A percentile compares a stretch with the other conserved stretches of the same genome.
Evolutionary conservation across 2,329 filamentous ascomycete genomes (phyloP).

Genomic region (Fusarium nodosum): DNA sequence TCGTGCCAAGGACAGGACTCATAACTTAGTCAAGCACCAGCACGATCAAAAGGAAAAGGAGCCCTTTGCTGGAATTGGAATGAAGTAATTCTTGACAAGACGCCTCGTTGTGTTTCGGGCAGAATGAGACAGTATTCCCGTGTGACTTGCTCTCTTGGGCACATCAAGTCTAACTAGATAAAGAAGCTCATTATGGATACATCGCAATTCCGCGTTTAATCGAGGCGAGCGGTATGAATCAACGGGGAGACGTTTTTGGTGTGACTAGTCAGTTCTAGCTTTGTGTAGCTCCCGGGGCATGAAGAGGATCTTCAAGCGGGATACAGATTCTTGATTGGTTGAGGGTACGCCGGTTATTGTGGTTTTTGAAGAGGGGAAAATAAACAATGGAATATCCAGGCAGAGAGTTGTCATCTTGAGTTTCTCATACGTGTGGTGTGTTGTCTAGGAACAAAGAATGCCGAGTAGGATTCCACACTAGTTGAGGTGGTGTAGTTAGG

Average conservation of each 20-base stretch:
- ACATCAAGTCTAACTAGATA: conserved; percentile 23
- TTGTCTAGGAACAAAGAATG: neutral
- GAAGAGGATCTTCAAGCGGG: conserved; percentile 14
- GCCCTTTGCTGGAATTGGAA: conserved; percentile 6
- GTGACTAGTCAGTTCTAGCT: neutral
- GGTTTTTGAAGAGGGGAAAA: neutral
- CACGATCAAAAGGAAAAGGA: neutral
- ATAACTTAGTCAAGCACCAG: neutral
- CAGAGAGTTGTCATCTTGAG: neutral
- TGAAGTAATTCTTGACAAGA: neutral
- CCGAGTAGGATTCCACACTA: neutral
- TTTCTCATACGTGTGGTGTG: neutral
- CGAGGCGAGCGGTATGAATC: conserved; percentile 19
- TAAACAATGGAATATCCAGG: neutral
- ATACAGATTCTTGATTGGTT: conserved; percentile 25
- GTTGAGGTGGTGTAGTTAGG: neutral
- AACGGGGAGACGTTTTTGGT: neutral
- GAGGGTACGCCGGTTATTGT: conserved; percentile 6
- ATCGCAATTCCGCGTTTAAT: conserved; percentile 8
- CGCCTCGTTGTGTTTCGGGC: neutral
- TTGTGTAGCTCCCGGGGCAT: conserved; percentile 14
- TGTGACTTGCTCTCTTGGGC: conserved; percentile 2
- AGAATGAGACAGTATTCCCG: conserved; percentile 1
- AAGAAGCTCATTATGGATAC: conserved; percentile 17
- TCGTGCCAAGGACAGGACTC: conserved; percentile 1